Conservation (phyloP, 2,329 filamentous ascomycete genomes). For the Lithohypha guttulata region DNA sequence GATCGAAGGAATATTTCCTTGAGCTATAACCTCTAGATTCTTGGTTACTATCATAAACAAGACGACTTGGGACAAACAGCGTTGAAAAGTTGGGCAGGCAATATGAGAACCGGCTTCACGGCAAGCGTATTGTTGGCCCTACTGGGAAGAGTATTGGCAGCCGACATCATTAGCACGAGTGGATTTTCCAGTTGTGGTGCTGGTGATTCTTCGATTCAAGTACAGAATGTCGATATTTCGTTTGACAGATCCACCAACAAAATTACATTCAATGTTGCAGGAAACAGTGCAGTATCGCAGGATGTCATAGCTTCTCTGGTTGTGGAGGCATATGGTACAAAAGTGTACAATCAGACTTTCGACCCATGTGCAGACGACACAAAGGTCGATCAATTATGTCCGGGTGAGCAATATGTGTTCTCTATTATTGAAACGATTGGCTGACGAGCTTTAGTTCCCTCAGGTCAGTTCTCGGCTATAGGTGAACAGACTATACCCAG, state of each 20-base stretch:
- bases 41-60: no score
- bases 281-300: conserved; percentile 60
- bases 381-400: conserved; percentile 66
- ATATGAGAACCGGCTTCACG: conserved; percentile 2
- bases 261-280: conserved; percentile 72
- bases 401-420: conserved; percentile 44
- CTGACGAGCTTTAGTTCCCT: conserved; percentile 50
- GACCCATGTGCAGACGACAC: conserved; percentile 65
- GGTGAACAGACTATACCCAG: conserved; percentile 63
- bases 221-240: conserved; percentile 63
- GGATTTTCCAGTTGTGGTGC: conserved; percentile 63
- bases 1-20: no score
- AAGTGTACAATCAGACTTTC: conserved; percentile 69
- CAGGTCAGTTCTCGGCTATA: conserved; percentile 59
- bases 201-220: conserved; percentile 49
- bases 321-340: conserved; percentile 72
- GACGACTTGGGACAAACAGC: no score
- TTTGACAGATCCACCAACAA: conserved; percentile 67
- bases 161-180: conserved; percentile 65
- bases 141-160: conserved; percentile 42
- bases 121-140: conserved; percentile 15
- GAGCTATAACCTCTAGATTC: no score
- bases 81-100: conserved; percentile 1
- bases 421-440: background rate
- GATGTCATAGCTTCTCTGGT: conserved; percentile 69